Evolutionary conservation across 2,329 filamentous ascomycete species (phyloP), one percentile per base, ranked within the genome.

Genomic region (Neophaeococcomyces mojaviensis): DNA sequence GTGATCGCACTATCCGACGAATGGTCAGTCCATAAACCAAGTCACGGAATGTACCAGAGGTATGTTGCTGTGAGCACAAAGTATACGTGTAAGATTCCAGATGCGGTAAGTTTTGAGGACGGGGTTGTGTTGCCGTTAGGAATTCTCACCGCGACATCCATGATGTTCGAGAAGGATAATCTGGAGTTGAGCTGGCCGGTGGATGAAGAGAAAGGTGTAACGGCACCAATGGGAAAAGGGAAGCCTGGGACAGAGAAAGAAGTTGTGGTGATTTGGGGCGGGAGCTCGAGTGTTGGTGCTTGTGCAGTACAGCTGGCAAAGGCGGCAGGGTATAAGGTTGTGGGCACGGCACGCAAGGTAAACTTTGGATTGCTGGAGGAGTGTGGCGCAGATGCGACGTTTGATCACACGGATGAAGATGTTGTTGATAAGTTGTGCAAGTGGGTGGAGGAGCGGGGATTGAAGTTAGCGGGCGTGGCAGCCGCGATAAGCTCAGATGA

Each of bases 221-320:
- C 10, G 37, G n/a, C 15, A n/a, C 15, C 19, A 10, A 9, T 22
- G 28, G 32, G 32, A 28, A 37, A 28, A 16, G 19, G 18, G 10
- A 26, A 37, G 10, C 31, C 35, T 37, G 16, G 16, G 15, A 26
- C 16, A 4, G 37, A 47, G 15, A 26, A 36, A 4, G 28, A 47
- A 13, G 43, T 46, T 1, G 30, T 55, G 2, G 26, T 73, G 28
- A 53, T 73, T 19, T 72, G 68, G 63, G 70, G 69, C 19, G 70
- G 65, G 1, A 63, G 65, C 4, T 67, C 66, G 0, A 68, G 65
- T 2, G 66, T 70, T 10, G 70, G 70, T 1, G 61, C 62, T n/a
- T 63, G 61, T 19, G 63, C 63, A 1, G 61, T 71, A 8, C 69
- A 73, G 43, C 62, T 65, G 19, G 61, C 70, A 13, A 59, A 59